Base-by-base conservation (phyloP, 345 rosid genomes). In the Mercurialis annua region DNA sequence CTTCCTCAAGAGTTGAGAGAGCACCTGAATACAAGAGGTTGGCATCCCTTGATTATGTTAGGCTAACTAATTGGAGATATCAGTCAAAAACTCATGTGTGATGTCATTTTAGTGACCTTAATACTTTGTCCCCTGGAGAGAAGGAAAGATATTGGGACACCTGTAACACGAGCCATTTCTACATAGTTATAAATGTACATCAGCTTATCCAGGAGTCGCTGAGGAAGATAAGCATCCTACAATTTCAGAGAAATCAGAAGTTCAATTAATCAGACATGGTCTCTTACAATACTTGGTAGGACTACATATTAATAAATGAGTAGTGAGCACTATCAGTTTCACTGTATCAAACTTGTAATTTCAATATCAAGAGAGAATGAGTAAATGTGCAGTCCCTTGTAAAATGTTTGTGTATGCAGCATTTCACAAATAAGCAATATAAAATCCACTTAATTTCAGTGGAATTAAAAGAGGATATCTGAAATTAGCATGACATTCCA, bases 81-180 rank as follows among this genome's bases (percentile, higher is more conserved):
- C 56, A 34, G 60, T 51, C 38, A 62, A 54, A 18, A 36, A 72
- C 58, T 50, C 42, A 71, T 33, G 52, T 46, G 18, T 40, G 52
- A 58, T 64, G 44, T 38, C 27, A 43, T 56, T 50, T 55, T 26
- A 36, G 60, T 38, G 54, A 86, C 98, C 96, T 94, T 94, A 70
- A 94, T 94, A 78, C 96, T 91, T 82, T 94, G 98, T 54, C 99
- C 99, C 81, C 96, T 89, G 30, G 99, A 86, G 77, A 94, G 99
- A 73, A 94, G 98, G 78, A 87, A 94, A 58, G 96, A 91, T 47
- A 94, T 73, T 16, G 99, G 99, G 23, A 94, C 99, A n/a, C 99
- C 99, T 40, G 97, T 91, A 69, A 91, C 99, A 82, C 97, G 96
- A 70, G 99, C 99, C 99, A 94, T 94, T 82, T 94, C 99, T 44